Evolutionary conservation across 2,329 filamentous ascomycete species (phyloP).

Genomic region (Boeremia exigua): DNA sequence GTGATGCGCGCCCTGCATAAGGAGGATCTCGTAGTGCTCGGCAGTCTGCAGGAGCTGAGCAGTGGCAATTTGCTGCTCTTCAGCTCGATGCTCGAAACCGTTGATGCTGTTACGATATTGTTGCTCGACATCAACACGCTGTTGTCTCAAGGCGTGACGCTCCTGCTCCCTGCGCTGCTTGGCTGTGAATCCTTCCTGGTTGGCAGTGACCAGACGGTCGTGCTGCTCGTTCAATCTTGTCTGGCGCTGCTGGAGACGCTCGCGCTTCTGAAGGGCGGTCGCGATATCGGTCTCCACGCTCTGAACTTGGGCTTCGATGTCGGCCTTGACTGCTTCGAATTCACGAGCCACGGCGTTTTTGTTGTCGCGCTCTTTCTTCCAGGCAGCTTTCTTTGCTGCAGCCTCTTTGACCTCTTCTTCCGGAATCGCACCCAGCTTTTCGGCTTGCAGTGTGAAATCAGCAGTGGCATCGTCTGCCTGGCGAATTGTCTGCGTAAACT

Average conservation of each 20-base stretch:
- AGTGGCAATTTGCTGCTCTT: constrained; percentile 46
- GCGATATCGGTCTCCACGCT: constrained; percentile 69
- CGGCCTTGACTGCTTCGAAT: constrained; percentile 67
- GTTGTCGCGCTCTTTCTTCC: constrained; percentile 60
- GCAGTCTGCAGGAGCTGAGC: constrained; percentile 45
- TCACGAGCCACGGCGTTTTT: constrained; percentile 60
- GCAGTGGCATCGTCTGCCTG: constrained; percentile 69
- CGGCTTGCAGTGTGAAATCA: constrained; percentile 65
- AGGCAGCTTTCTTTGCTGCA: constrained; percentile 63
- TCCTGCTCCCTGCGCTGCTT: constrained; percentile 57
- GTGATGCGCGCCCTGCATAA: constrained; percentile 49
- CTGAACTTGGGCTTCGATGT: constrained; percentile 68
- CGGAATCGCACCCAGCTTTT: constrained; percentile 68
- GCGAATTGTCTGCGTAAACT: constrained; percentile 75
- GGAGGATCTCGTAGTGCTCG: constrained; percentile 49
- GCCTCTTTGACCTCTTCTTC: constrained; percentile 66
- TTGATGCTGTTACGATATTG: constrained; percentile 50
- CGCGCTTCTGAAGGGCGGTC: constrained; percentile 69
- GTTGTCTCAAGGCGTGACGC: constrained; percentile 45
- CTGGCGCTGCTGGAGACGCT: constrained; percentile 74
- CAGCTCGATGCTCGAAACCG: constrained; percentile 47
- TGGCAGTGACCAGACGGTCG: constrained; percentile 72
- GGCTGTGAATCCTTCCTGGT: constrained; percentile 68
- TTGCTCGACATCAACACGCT: constrained; percentile 44
- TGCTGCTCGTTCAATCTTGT: constrained; percentile 76